Percentiles rank a stretch among this genome's conserved stretches.
phyloP scores from a whole-genome alignment of 176 grass and related monocot species.

The Olyra latifolia region DNA sequence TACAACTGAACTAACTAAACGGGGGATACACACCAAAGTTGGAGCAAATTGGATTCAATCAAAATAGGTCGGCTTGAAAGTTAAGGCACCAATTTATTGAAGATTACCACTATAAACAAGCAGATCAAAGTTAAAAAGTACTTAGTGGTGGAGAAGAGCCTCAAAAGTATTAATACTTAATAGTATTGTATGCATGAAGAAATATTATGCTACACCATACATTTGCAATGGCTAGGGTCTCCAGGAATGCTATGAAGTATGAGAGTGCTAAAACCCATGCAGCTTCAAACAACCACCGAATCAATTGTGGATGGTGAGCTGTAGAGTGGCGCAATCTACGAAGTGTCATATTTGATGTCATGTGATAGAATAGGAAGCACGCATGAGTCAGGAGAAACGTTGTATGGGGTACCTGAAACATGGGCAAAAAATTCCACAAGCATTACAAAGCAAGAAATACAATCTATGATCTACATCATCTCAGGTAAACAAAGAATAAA shows the following conservation, averaged over 20 bases:
- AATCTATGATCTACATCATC: background rate
- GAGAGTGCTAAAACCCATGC: constrained; percentile 82
- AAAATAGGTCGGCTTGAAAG: background rate
- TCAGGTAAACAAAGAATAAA: background rate
- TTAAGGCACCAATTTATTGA: background rate
- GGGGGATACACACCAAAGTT: background rate
- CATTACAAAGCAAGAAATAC: background rate
- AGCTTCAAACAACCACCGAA: constrained; percentile 62
- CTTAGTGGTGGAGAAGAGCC: background rate
- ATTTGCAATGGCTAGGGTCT: constrained; percentile 96
- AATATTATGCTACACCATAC: constrained; percentile 53
- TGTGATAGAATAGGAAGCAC: constrained; percentile 94
- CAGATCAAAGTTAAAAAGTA: background rate
- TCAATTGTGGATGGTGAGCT: constrained; percentile 59
- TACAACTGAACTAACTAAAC: background rate
- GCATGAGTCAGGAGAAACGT: constrained; percentile 86
- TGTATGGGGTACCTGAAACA: constrained; percentile 83
- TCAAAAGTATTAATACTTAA: background rate
- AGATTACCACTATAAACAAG: background rate
- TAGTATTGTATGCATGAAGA: background rate
- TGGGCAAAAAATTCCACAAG: constrained; percentile 27
- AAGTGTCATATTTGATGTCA: constrained; percentile 87
- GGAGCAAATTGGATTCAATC: background rate
- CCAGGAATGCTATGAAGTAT: constrained; percentile 94
- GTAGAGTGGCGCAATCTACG: constrained; percentile 66